Conservation (phyloP, 176 grass and related monocot genomes). For the Tillandsia leiboldiana region DNA sequence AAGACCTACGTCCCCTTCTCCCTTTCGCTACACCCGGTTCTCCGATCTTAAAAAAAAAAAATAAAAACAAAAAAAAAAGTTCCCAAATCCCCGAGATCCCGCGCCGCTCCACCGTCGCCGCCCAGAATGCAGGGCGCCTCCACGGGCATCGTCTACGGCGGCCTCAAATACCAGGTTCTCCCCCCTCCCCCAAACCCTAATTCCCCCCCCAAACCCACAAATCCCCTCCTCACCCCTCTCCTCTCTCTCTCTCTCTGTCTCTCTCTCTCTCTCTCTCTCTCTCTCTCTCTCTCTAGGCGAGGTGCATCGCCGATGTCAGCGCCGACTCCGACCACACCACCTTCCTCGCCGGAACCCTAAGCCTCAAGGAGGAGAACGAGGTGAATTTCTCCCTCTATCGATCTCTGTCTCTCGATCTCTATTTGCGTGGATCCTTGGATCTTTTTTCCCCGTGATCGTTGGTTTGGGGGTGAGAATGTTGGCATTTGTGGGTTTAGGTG, state of each 20-base stretch:
- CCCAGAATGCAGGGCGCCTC: conserved; percentile 63
- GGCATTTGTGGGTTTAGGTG: conserved; percentile 38
- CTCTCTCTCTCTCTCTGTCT: neutral
- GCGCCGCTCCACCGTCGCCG: neutral
- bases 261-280: neutral
- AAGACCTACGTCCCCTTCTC: neutral
- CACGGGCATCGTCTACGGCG: conserved; percentile 87
- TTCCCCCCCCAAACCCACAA: neutral
- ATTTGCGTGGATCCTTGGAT: neutral
- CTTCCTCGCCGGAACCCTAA: conserved; percentile 95
- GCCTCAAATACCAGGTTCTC: conserved; percentile 89
- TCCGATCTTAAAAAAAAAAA: neutral
- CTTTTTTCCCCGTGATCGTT: neutral
- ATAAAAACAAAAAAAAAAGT: too few species aligned
- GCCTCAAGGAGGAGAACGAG: conserved; percentile 95
- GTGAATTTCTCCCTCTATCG: conserved; percentile 22
- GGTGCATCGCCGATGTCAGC: conserved; percentile 80
- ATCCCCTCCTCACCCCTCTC: conserved; percentile 1
- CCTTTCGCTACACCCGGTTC: neutral
- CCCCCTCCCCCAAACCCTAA: neutral
- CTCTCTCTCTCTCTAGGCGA: conserved; percentile 32
- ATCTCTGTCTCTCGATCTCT: neutral
- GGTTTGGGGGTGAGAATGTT: neutral
- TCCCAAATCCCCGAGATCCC: too few species aligned
- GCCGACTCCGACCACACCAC: conserved; percentile 59